Evolutionary conservation across 2,329 filamentous ascomycete species (phyloP), one percentile per base, ranked within the genome.

Genomic region (Fusarium aywerte): DNA sequence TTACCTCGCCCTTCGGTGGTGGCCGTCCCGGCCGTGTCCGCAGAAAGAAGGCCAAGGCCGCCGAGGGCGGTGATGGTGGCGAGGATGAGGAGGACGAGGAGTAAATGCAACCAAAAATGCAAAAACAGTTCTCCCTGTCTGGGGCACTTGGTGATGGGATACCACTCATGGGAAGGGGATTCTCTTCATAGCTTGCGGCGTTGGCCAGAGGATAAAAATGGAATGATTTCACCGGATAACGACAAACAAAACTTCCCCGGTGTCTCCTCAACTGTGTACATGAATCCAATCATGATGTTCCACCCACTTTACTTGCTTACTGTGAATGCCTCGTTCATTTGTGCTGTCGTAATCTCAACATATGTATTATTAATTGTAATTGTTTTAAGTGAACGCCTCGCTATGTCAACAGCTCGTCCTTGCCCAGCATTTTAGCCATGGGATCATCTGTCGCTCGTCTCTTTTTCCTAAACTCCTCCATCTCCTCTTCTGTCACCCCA

Each of bases 1-100:
- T 99, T 74, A 96, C 91, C 85, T 98, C 95, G 81, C 95, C 96
- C 81, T 97, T 97, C 79, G 96, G 96, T 84, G 94, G 94, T 82
- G 96, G 96, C 81, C 94, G 96, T 78, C 93, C 93, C 78, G 96
- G 96, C 76, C 96, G 96, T 89, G 95, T 97, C 80, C 90, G 93
- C 84, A 96, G 96, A 89, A 99, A 98, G 96, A 99, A 98, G 94
- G 92, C 94, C 83, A 95, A 93, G 87, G 92, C 96, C 76, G 93
- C 93, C 68, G 93, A 96, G 86, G 90, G 90, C 83, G 90, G 88
- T 80, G 92, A 90, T 75, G 92, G 86, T 66, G 92, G 84, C 62
- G 95, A 88, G 74, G 93, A 90, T 76, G 94, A 92, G 78, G 95
- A 97, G 81, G 93, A 96, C 76, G 93, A 97, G 76, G 85, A 87